phyloP scores from a whole-genome alignment of 2,329 filamentous ascomycete species.

The Verticillium dahliae region DNA sequence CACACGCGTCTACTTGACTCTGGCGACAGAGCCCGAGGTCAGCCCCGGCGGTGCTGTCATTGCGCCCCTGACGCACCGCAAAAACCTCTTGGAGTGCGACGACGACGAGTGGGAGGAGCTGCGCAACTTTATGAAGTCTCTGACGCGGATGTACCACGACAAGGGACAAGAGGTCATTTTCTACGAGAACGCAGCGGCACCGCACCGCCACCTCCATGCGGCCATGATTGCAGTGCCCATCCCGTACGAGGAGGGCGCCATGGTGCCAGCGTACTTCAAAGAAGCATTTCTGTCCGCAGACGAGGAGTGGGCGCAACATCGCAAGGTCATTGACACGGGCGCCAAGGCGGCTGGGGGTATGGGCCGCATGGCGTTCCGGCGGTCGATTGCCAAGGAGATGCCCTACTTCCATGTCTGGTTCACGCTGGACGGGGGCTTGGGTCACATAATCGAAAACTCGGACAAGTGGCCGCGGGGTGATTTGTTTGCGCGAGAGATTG shows the following conservation, averaged over 20 bases:
- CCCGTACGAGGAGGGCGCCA: conserved; percentile 85
- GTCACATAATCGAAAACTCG: conserved; percentile 85
- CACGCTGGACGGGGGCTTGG: conserved; percentile 81
- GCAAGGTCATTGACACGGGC: conserved; percentile 85
- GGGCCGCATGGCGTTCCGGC: conserved; percentile 76
- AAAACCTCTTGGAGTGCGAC: conserved; percentile 93
- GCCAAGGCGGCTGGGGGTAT: conserved; percentile 58
- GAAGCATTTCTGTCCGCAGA: conserved; percentile 86
- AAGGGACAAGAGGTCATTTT: conserved; percentile 90
- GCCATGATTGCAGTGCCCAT: conserved; percentile 82
- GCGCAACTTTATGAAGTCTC: conserved; percentile 96
- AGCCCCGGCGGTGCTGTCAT: conserved; percentile 79
- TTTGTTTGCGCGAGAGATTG: conserved; percentile 82
- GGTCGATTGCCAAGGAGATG: conserved; percentile 85
- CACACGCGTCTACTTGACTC: conserved; percentile 79
- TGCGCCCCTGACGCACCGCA: conserved; percentile 78
- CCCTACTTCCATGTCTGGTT: conserved; percentile 99
- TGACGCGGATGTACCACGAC: conserved; percentile 90
- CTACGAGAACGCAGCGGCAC: conserved; percentile 91
- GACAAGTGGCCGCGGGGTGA: conserved; percentile 84
- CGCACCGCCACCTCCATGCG: conserved; percentile 73
- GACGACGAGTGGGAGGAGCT: conserved; percentile 99
- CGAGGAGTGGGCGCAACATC: conserved; percentile 93
- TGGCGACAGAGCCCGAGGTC: conserved; percentile 85
- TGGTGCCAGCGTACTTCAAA: conserved; percentile 87